Base-by-base conservation (phyloP, 1,284 basidiomycete genomes). In the Fomitopsis palustris region DNA sequence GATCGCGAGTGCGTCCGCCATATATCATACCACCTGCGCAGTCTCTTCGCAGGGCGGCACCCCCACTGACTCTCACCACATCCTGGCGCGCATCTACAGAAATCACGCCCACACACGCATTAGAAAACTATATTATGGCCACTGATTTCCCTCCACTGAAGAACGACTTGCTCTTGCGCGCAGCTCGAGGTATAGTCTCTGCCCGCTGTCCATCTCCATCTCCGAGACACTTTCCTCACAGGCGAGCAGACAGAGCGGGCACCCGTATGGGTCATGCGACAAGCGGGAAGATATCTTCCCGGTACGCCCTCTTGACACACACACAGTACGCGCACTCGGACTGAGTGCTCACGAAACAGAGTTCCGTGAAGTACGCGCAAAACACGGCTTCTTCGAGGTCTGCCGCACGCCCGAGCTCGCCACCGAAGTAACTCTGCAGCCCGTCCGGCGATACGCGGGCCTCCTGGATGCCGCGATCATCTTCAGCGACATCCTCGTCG, bases 251-350 rank as follows among this genome's bases (percentile, higher is more conserved):
- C 95, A 0, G 91, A 93, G 69, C 86, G 93, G 59, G 94, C 96
- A 2, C 96, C 96, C 14, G 95, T 97, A 62, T 99, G 96, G 96
- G 92, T 98, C 62, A 99, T 99, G 96, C 86, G 97, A 35, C 96
- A 99, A 74, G 97, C 97, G 21, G 96, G 96, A 49, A 84, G 96
- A 56, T 97, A 97, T 76, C 85, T 98, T 54, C 95, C 95, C 74
- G 95, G 94, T 94, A 69, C 74, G 80, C 74, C 21, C 17, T 23
- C 37, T n/a, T 23, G 1, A 25, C 19, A 4, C n/a, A n/a, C n/a
- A n/a, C n/a, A n/a, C n/a, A n/a, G n/a, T n/a, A n/a, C n/a, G n/a
- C n/a, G n/a, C n/a, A n/a, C n/a, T n/a, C n/a, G n/a, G n/a, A n/a
- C n/a, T n/a, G n/a, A n/a, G n/a, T n/a, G 4, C 35, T 37, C 35